Evolutionary conservation across 2,329 filamentous ascomycete genomes (phyloP), one percentile per base, ranked within the genome.

Genomic region (Venturia oleaginea): DNA sequence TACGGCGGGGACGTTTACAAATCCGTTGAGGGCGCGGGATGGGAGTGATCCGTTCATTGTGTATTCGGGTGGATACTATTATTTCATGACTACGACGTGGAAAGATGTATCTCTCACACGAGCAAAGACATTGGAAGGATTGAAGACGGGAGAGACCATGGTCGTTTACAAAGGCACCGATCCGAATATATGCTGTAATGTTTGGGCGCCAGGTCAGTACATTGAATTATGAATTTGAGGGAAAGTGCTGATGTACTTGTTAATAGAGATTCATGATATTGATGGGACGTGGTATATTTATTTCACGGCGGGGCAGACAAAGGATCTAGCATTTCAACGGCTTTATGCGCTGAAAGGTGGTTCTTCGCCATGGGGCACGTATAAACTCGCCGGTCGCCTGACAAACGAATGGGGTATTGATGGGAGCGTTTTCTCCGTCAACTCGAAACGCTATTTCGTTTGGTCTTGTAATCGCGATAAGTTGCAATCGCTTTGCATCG

Each of bases 261-360:
- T 5, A 11, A 40, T 42, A 66, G 65, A 66, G 37, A 65, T 66
- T 19, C 57, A 62, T 19, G 7, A 38, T 4, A 63, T 66, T 10
- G 65, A 66, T 19, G 63, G 65, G 4, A 43, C 17, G 10, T 67
- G 65, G 65, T 66, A 64, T n/a, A 38, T 67, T 10, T 67, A 67
- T 37, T 66, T 59, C 46, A 64, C 65, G n/a, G 64, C 65, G 13
- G 65, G 64, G 30, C 22, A 27, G 19, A 40, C 30, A 17, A 27
- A 19, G 17, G 37, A 61, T 46, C 17, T 57, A 2, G 59, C 11
- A 0, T 24, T n/a, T 19, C 61, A 66, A 34, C 43, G 65, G 4
- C 8, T 34, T 0, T 59, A 61, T n/a, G 51, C 59, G 4, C 46
- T 66, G 22, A 34, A 65, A 65, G 65, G 60, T 54, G 60, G 61